These are phyloP conservation scores for Ceratobasidium theobromae DNA, from an alignment of 1,284 basidiomycete genomes.

Conservation along the genomic window DNA sequence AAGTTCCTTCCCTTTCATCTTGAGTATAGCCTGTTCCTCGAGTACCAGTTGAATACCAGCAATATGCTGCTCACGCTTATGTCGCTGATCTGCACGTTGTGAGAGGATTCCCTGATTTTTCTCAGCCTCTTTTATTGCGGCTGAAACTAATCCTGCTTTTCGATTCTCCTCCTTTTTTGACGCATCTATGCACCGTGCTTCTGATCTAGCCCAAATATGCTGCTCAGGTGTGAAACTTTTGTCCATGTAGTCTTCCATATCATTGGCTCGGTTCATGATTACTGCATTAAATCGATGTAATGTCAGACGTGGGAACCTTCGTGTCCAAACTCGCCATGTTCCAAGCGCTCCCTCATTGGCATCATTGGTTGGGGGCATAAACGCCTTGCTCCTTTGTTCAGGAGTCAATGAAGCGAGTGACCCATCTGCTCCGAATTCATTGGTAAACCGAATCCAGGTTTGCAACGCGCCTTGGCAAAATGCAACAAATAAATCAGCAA, in stretches of 20 bases:
- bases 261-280: conserved; percentile 1
- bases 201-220: background rate
- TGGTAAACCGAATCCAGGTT: conserved; percentile 41
- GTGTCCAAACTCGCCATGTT: conserved; percentile 13
- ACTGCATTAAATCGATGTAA: conserved; percentile 17
- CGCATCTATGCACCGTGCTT: background rate
- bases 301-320: background rate
- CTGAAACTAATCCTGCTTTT: background rate
- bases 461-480: conserved; percentile 41
- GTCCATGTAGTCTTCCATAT: conserved; percentile 3
- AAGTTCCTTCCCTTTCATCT: background rate
- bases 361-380: conserved; percentile 45
- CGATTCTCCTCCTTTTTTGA: conserved; percentile 3
- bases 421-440: conserved; percentile 36
- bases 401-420: conserved; percentile 24
- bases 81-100: background rate
- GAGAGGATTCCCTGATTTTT: background rate
- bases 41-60: conserved; percentile 1
- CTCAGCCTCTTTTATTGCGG: background rate
- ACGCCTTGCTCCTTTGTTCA: conserved; percentile 40
- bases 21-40: background rate
- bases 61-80: background rate
- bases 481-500: conserved; percentile 37
- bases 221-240: conserved; percentile 11
- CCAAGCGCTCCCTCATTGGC: conserved; percentile 45